These are phyloP conservation scores for Amylostereum areolatum DNA, from an alignment of 1,284 basidiomycete genomes.

Conservation along the genomic window DNA sequence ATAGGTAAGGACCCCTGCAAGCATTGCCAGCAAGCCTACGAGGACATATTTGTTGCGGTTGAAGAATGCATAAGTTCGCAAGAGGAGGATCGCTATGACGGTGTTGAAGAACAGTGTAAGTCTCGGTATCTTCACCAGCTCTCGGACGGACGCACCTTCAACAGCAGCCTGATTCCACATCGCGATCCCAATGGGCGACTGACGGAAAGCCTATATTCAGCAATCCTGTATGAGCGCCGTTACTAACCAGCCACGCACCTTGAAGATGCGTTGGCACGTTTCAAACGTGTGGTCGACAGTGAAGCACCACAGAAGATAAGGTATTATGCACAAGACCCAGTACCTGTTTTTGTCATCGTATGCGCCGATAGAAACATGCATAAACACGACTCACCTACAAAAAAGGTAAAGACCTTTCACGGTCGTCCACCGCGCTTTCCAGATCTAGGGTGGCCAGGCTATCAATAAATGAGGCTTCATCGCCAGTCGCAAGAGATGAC, in stretches of 20 bases:
- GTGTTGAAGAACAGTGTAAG: not conserved
- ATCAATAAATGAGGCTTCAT: conserved; percentile 8
- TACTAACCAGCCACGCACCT: conserved; percentile 28
- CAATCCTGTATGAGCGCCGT: not conserved
- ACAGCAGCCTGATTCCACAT: conserved; percentile 84
- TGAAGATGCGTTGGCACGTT: conserved; percentile 61
- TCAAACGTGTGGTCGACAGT: conserved; percentile 56
- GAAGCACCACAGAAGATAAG: conserved; percentile 69
- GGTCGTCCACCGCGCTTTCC: conserved; percentile 76
- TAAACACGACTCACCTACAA: conserved; percentile 51
- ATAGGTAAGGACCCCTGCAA: conserved; percentile 67
- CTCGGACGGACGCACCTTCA: conserved; percentile 42
- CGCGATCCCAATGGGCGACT: conserved; percentile 72
- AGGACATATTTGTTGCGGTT: conserved; percentile 66
- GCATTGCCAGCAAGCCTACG: conserved; percentile 49
- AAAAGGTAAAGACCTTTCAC: conserved; percentile 75
- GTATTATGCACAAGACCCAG: conserved; percentile 72
- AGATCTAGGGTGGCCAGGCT: conserved; percentile 41
- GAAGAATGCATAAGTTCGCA: conserved; percentile 80
- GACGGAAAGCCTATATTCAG: conserved; percentile 1
- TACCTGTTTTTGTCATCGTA: conserved; percentile 39
- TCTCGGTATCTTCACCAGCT: too few species aligned
- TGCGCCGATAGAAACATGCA: not conserved
- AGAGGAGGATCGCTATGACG: conserved; percentile 59
- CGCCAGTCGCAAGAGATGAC: conserved; percentile 16